Evolutionary conservation across 257 asterid species (phyloP), one percentile per base, ranked within the genome.

Genomic region (Ajuga chamaepitys): DNA sequence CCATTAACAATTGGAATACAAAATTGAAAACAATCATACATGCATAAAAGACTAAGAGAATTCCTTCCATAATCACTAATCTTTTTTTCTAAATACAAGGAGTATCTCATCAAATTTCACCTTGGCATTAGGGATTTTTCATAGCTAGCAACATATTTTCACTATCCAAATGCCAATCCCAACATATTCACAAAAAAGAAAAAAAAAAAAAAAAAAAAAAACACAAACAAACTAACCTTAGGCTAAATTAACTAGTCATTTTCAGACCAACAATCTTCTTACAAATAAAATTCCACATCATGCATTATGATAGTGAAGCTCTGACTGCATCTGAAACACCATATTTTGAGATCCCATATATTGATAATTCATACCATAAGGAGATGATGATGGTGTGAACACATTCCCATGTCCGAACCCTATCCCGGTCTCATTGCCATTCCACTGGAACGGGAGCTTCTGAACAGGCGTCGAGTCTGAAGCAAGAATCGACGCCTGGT

Each of bases 281-380:
- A 3, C 5, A 58, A 38, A 40, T 4, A 12, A 26, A 38, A 63
- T 14, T 5, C 35, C 14, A 17, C 50, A 65, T 82, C 87, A 86
- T 62, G 89, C 83, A 68, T 82, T 81, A 44, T 83, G 88, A 52
- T 78, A 85, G 45, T 78, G 88, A 70, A 82, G 72, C 67, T 83
- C 79, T 1, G 93, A 50, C 66, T 86, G 90, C 82, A 88, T 81
- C 88, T 79, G 90, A 76, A 85, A 83, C n/a, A 56, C 75, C 80
- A 74, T 56, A 59, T 77, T 82, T 48, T 83, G 96, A 38, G 88
- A 68, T 30, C 89, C 95, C 74, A 85, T 64, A 45, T 64, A 80
- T 4, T 88, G 54, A 12, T 83, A 87, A 21, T 62, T 74, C 58
- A 72, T 47, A 7, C 81, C 78, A 46, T 77, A 77, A 7, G 81